A percentile compares a stretch with the other conserved stretches of the same genome.
phyloP scores from a whole-genome alignment of 108 stramenopile genomes.

The Cylindrotheca fusiformis region DNA sequence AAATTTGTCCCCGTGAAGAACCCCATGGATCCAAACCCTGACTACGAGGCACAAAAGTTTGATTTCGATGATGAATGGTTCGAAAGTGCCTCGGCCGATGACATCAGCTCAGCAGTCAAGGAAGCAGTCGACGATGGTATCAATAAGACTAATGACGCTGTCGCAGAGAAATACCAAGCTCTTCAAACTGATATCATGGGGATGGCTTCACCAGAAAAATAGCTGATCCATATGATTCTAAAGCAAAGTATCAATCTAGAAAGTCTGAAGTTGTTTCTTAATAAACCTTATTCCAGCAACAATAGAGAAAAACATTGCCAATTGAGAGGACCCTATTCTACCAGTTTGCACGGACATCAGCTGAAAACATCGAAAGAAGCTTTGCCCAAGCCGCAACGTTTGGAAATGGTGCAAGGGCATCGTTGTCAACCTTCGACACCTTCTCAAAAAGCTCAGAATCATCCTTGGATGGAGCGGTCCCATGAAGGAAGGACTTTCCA shows the following conservation, averaged over 20 bases:
- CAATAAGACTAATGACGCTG: conserved; percentile 46
- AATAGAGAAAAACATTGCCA: neutral
- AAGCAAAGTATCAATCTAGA: too few species aligned
- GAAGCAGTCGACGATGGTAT: conserved; percentile 72
- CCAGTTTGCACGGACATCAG: conserved; percentile 34
- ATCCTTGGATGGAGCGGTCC: conserved; percentile 34
- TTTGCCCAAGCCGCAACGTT: conserved; percentile 39
- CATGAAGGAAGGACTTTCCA: conserved; percentile 35
- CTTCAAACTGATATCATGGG: conserved; percentile 64
- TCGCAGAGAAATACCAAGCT: conserved; percentile 62
- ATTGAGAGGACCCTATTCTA: neutral
- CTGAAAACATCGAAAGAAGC: conserved; percentile 33
- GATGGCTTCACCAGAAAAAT: neutral
- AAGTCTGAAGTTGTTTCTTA: too few species aligned
- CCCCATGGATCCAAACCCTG: conserved; percentile 82
- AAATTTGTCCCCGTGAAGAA: conserved; percentile 73
- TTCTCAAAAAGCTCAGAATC: conserved; percentile 38
- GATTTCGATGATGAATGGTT: conserved; percentile 80
- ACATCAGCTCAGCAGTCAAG: conserved; percentile 49
- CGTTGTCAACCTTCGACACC: conserved; percentile 24
- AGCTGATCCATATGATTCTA: too few species aligned
- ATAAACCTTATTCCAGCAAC: too few species aligned
- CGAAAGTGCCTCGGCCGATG: conserved; percentile 56
- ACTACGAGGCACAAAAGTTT: conserved; percentile 59
- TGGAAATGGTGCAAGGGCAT: conserved; percentile 13